Evolutionary conservation across 2,329 filamentous ascomycete species (phyloP).

Genomic region (Alternaria tenuissima): DNA sequence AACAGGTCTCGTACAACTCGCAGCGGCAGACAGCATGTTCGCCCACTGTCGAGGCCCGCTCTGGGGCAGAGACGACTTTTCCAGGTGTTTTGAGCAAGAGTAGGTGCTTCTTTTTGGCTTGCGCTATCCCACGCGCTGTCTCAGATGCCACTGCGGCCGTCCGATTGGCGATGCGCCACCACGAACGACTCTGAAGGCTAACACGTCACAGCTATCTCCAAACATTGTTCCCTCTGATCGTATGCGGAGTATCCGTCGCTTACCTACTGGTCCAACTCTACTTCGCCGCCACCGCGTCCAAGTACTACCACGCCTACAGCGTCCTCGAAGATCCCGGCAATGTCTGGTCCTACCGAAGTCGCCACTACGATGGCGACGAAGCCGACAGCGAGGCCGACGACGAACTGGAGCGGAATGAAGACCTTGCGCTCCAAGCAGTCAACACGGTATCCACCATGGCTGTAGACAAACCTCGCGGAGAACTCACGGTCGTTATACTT

Average conservation of each 20-base stretch:
- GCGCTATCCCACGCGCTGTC: slow-evolving; percentile 1
- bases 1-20: slow-evolving; percentile 17
- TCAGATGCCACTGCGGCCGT: slow-evolving; percentile 3
- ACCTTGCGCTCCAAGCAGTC: slow-evolving; percentile 65
- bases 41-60: slow-evolving; percentile 65
- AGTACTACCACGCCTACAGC: slow-evolving; percentile 66
- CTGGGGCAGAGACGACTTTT: slow-evolving; percentile 70
- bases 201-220: slow-evolving; percentile 72
- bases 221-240: slow-evolving; percentile 77
- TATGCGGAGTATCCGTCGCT: slow-evolving; percentile 74
- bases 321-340: slow-evolving; percentile 58
- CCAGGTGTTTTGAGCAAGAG: slow-evolving; percentile 71
- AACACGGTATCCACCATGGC: slow-evolving; percentile 66
- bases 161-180: slow-evolving; percentile 7
- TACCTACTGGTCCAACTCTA: slow-evolving; percentile 68
- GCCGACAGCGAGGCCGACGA: slow-evolving; percentile 62
- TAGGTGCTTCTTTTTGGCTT: slow-evolving; percentile 53
- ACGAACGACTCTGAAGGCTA: neutral
- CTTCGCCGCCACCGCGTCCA: slow-evolving; percentile 59
- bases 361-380: slow-evolving; percentile 47
- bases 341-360: slow-evolving; percentile 45
- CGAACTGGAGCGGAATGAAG: slow-evolving; percentile 65
- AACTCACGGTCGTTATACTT: slow-evolving; percentile 72
- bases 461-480: slow-evolving; percentile 77
- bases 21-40: slow-evolving; percentile 55